Conservation (phyloP, 129 eudicot species). For the Rutidosis leptorrhynchoides region DNA sequence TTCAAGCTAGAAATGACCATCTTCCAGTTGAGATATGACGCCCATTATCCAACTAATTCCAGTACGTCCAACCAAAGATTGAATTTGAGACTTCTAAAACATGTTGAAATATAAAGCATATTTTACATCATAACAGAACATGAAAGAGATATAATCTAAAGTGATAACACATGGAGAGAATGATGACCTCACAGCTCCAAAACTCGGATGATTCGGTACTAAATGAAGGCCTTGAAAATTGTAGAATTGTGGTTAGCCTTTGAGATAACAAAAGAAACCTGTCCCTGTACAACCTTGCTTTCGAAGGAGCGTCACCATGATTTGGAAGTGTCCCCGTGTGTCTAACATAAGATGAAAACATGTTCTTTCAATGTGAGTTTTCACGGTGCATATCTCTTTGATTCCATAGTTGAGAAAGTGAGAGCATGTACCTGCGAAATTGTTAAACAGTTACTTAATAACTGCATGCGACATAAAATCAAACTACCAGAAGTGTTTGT, state of each 20-base stretch:
- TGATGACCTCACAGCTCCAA: slow-evolving; percentile 81
- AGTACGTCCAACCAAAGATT: slow-evolving; percentile 74
- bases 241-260: slow-evolving; percentile 79
- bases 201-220: slow-evolving; percentile 49
- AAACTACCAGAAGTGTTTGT: no score
- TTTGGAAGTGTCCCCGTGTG: slow-evolving; percentile 61
- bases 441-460: no score
- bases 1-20: slow-evolving; percentile 93
- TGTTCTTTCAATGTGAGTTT: background rate
- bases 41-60: slow-evolving; percentile 97
- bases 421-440: no score
- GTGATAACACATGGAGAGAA: background rate
- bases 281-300: slow-evolving; percentile 73
- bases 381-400: no score
- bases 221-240: slow-evolving; percentile 72
- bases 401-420: no score
- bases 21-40: slow-evolving; percentile 95
- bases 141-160: background rate
- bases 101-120: background rate
- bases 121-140: background rate
- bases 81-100: slow-evolving; percentile 79
- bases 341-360: slow-evolving; percentile 37
- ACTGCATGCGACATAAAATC: no score
- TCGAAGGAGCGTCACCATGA: slow-evolving; percentile 84
- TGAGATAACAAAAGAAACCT: slow-evolving; percentile 84